A percentile compares a stretch with the other conserved stretches of the same genome.
These are phyloP conservation scores for Stipa capillata DNA, from an alignment of 176 grass and related monocot species.

Conservation along the genomic window DNA sequence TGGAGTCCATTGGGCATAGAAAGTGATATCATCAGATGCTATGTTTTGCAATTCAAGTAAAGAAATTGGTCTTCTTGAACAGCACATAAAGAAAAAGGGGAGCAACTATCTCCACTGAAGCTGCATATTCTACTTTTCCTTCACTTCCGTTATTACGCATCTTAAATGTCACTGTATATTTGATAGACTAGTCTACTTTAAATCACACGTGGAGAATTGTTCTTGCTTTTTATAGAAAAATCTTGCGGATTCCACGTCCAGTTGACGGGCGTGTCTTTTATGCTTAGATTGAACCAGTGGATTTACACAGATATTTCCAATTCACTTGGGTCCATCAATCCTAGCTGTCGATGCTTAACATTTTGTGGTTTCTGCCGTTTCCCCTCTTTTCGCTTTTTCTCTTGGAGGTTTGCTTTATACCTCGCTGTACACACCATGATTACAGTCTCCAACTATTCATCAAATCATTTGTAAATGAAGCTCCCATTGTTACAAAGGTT, in stretches of 20 bases:
- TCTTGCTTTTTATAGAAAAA: background rate
- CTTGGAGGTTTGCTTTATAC: background rate
- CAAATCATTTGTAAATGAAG: slow-evolving; percentile 33
- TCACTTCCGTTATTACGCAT: background rate
- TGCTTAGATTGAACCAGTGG: background rate
- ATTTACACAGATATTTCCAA: background rate
- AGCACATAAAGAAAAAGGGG: background rate
- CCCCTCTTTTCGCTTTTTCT: background rate
- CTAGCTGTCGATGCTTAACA: background rate
- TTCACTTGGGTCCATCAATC: background rate
- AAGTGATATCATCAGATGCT: slow-evolving; percentile 12
- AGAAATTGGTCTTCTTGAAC: background rate
- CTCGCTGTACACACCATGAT: background rate
- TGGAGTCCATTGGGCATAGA: background rate
- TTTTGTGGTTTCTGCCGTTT: background rate
- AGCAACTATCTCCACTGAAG: background rate
- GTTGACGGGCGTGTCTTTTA: background rate
- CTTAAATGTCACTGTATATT: background rate
- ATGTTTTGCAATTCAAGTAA: slow-evolving; percentile 40
- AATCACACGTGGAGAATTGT: background rate
- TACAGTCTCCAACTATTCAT: background rate
- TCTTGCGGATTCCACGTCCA: background rate
- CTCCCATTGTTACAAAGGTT: slow-evolving; percentile 1
- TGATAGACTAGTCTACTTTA: background rate
- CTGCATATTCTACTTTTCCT: background rate